Conservation (phyloP, 2,329 filamentous ascomycete genomes). For the Pseudogymnoascus sp. region DNA sequence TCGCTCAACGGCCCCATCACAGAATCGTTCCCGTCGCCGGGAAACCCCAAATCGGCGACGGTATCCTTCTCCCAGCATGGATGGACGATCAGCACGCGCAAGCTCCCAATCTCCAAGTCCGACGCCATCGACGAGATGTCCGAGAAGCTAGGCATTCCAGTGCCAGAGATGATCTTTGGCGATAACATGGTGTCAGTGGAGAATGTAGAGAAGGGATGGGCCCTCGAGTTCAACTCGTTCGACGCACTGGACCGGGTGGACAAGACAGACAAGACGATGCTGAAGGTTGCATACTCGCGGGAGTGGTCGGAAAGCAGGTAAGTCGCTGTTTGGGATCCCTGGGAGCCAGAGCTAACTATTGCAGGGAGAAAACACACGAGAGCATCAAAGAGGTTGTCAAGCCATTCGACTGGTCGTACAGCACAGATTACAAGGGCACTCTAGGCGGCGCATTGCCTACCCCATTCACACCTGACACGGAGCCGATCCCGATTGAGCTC, state of each 20-base stretch:
- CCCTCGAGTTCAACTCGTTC: constrained; percentile 71
- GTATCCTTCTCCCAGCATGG: constrained; percentile 49
- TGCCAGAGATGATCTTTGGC: constrained; percentile 98
- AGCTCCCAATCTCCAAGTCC: constrained; percentile 90
- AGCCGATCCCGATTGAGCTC: constrained; percentile 71
- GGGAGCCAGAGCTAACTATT: constrained; percentile 17
- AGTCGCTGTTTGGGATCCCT: not conserved
- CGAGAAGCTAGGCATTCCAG: constrained; percentile 68
- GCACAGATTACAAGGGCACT: constrained; percentile 75
- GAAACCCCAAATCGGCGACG: constrained; percentile 46
- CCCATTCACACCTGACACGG: constrained; percentile 18
- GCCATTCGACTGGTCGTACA: constrained; percentile 98
- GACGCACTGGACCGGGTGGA: constrained; percentile 86
- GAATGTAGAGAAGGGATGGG: constrained; percentile 69
- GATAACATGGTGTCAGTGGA: constrained; percentile 77
- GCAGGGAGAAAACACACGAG: constrained; percentile 69
- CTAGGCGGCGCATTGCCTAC: constrained; percentile 31
- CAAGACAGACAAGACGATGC: constrained; percentile 84
- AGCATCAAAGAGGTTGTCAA: constrained; percentile 90
- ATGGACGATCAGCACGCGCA: constrained; percentile 74
- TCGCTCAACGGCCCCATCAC: constrained; percentile 29
- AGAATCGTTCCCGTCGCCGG: constrained; percentile 48
- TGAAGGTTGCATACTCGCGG: constrained; percentile 86
- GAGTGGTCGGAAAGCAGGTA: constrained; percentile 59
- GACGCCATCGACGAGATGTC: constrained; percentile 83